Evolutionary conservation across 345 rosid genomes (phyloP).

Genomic region (Murraya koenigii): DNA sequence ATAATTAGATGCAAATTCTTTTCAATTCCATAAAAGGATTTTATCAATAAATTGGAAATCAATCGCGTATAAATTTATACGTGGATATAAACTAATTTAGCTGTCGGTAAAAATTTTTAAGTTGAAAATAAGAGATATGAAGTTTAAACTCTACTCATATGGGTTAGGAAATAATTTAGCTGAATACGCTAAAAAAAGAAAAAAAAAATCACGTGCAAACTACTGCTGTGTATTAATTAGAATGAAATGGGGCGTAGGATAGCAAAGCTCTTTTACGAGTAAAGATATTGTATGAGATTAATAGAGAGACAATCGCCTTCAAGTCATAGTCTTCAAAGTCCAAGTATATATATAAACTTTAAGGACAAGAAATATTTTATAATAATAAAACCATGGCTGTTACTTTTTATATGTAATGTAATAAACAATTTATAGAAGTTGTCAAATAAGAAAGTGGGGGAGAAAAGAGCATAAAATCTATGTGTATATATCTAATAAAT

Average conservation of each 20-base stretch:
- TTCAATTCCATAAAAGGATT: constrained; percentile 13
- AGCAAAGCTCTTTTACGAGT: background rate
- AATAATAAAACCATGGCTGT: constrained; percentile 5
- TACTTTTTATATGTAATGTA: background rate
- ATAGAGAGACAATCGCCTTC: constrained; percentile 41
- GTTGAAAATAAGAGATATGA: no score
- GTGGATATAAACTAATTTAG: no score
- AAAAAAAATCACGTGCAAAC: no score
- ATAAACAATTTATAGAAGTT: constrained; percentile 21
- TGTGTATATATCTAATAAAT: constrained; percentile 55
- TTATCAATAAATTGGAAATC: background rate
- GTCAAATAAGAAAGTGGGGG: constrained; percentile 13
- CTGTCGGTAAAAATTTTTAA: no score
- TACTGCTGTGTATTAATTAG: background rate
- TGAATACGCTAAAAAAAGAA: no score
- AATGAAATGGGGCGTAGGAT: constrained; percentile 17
- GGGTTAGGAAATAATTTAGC: no score
- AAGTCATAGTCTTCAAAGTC: constrained; percentile 34
- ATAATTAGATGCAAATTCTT: no score
- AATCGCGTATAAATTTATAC: no score
- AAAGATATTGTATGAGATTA: constrained; percentile 2
- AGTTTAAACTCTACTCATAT: no score
- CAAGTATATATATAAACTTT: background rate
- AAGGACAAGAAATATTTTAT: background rate
- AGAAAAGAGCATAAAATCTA: constrained; percentile 61